phyloP scores from a whole-genome alignment of 2,329 filamentous ascomycete genomes.

The Talaromyces pinophilus region DNA sequence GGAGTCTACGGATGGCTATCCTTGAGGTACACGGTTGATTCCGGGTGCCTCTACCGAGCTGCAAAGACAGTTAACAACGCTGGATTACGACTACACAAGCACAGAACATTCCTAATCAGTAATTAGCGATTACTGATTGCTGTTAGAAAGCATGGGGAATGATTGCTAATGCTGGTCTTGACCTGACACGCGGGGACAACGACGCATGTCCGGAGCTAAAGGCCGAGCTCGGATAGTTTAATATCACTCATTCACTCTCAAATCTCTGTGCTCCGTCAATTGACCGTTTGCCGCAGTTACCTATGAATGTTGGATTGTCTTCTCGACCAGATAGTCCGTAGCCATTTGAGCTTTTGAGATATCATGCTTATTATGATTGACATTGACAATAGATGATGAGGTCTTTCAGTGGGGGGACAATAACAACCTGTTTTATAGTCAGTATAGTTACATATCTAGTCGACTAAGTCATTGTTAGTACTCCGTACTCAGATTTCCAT shows the following conservation, averaged over 20 bases:
- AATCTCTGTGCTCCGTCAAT: neutral
- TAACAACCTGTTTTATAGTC: neutral
- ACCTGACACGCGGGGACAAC: slow-evolving; percentile 1
- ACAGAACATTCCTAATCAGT: neutral
- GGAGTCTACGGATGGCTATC: neutral
- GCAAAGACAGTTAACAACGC: neutral
- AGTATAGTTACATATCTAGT: neutral
- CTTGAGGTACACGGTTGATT: neutral
- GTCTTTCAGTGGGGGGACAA: neutral
- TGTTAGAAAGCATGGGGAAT: neutral
- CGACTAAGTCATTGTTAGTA: neutral
- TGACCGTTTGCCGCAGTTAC: slow-evolving; percentile 13
- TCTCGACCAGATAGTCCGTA: slow-evolving; percentile 2
- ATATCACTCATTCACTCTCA: neutral
- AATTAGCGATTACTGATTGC: neutral
- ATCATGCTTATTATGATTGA: slow-evolving; percentile 4
- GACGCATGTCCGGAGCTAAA: neutral
- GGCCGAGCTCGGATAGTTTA: neutral
- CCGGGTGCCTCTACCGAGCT: neutral
- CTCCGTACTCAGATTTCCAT: neutral
- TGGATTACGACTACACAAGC: neutral
- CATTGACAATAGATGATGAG: neutral
- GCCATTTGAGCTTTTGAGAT: neutral
- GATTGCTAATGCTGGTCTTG: neutral
- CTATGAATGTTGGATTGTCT: slow-evolving; percentile 1